phyloP scores from a whole-genome alignment of 148 eudicot species.

The Silene uniflora region DNA sequence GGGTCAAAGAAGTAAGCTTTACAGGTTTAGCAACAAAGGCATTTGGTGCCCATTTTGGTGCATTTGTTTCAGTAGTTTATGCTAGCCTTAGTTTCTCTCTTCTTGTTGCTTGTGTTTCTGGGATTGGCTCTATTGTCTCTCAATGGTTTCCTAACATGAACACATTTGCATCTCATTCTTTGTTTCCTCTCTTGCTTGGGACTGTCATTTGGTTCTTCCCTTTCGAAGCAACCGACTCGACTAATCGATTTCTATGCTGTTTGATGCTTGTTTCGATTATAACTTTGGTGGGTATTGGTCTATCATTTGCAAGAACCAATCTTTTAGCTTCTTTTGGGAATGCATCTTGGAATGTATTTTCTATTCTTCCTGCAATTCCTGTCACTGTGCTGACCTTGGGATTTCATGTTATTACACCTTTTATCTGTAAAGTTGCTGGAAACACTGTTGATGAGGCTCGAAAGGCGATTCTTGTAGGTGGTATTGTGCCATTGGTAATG shows the following conservation, averaged over 20 bases:
- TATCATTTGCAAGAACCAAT: slow-evolving; percentile 41
- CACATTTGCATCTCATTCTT: slow-evolving; percentile 33
- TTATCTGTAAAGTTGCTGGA: slow-evolving; percentile 61
- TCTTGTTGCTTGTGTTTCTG: slow-evolving; percentile 69
- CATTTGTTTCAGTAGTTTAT: slow-evolving; percentile 55
- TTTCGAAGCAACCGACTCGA: slow-evolving; percentile 43
- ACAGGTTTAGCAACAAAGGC: slow-evolving; percentile 56
- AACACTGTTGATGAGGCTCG: slow-evolving; percentile 46
- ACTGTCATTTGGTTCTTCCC: slow-evolving; percentile 43
- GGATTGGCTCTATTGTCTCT: slow-evolving; percentile 54
- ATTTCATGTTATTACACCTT: slow-evolving; percentile 75
- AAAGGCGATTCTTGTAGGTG: slow-evolving; percentile 58
- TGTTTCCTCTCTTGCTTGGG: slow-evolving; percentile 49
- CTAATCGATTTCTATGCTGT: slow-evolving; percentile 50
- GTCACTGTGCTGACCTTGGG: slow-evolving; percentile 67
- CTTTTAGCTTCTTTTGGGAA: slow-evolving; percentile 35
- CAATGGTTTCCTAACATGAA: slow-evolving; percentile 49
- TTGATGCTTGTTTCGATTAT: slow-evolving; percentile 61
- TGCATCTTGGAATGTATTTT: slow-evolving; percentile 48
- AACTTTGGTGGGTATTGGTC: slow-evolving; percentile 52
- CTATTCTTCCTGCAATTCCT: slow-evolving; percentile 63
- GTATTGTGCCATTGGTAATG: slow-evolving; percentile 59
- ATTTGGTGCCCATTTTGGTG: slow-evolving; percentile 46
- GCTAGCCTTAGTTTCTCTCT: slow-evolving; percentile 66
- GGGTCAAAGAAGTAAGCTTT: slow-evolving; percentile 57